Evolutionary conservation across 257 asterid genomes (phyloP).

Genomic region (Fraxinus excelsior): DNA sequence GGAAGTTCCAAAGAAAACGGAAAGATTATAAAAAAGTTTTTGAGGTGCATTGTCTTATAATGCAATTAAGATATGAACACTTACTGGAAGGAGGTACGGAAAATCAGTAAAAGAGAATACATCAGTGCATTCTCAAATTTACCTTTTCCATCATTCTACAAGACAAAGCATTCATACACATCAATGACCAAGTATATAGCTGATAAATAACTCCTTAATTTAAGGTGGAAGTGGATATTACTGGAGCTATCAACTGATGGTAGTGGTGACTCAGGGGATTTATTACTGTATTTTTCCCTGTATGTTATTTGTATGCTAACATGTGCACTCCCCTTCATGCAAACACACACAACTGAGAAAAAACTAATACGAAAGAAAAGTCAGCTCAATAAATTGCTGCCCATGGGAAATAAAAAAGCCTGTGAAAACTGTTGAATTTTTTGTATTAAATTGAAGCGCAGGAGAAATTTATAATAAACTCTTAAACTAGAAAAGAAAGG

Average conservation of each 20-base stretch:
- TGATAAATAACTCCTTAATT: neutral
- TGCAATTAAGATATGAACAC: neutral
- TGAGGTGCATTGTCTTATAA: neutral
- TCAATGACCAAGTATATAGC: neutral
- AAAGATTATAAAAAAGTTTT: neutral
- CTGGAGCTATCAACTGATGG: neutral
- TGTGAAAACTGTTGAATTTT: neutral
- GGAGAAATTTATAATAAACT: neutral
- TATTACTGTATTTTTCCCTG: neutral
- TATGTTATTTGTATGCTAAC: neutral
- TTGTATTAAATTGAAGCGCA: neutral
- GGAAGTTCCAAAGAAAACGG: slow-evolving; percentile 10
- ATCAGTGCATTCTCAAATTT: neutral
- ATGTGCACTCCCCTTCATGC: neutral
- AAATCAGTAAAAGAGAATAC: neutral
- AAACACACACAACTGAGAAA: neutral
- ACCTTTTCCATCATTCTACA: neutral
- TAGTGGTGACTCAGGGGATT: neutral
- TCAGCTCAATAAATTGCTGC: neutral
- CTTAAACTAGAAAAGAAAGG: neutral
- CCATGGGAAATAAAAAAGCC: neutral
- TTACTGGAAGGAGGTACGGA: neutral
- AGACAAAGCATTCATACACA: neutral
- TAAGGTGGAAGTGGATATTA: neutral
- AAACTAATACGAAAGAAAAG: neutral